Evolutionary conservation across 495 filamentous ascomycete species (phyloP), one percentile per base, ranked within the genome.

Genomic region (Podospora pseudocomata): DNA sequence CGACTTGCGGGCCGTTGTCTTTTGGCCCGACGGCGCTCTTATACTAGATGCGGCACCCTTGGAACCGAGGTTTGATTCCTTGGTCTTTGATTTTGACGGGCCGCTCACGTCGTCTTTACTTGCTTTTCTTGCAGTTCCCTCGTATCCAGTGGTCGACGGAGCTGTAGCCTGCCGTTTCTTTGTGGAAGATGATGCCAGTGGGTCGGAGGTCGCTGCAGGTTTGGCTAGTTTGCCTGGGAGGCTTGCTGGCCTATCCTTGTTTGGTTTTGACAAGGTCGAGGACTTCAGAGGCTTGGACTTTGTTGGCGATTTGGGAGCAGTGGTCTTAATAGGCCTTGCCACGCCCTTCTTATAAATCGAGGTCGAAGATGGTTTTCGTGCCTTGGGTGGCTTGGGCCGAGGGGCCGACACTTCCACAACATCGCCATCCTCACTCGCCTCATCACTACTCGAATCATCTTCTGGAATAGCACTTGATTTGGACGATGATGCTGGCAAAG

Each of bases 101-200:
- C 56, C 20, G 16, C 62, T 39, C 1, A 26, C 34, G 0, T 63
- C 26, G 1, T 67, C 18, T 58, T 65, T 68, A 44, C 49, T 66
- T 4, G 63, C 16, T 44, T 49, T 77, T 34, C 72, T 70, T 13
- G 75, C 73, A 13, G 76, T 77, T 28, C 76, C 76, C 34, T 76
- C 71, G 54, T 78, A 78, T 20, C 73, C 73, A 53, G 73, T 76
- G 16, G 66, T 34, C 16, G 70, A 64, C 16, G 32, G 34, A 44
- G 53, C 56, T 26, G 67, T 53, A 18, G 64, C 53, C 58, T 61
- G 65, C 4, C 18, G 20, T 58, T 54, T 64, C 28, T 67, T 67
- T n/a, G 60, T 63, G 20, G 60, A 67, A n/a, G 58, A 11, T 4
- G 55, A 44, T 66, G 64, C 39, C 11, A 18, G 32, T 0, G 18